Conservation (phyloP, 345 rosid species). For the Theobroma cacao region DNA sequence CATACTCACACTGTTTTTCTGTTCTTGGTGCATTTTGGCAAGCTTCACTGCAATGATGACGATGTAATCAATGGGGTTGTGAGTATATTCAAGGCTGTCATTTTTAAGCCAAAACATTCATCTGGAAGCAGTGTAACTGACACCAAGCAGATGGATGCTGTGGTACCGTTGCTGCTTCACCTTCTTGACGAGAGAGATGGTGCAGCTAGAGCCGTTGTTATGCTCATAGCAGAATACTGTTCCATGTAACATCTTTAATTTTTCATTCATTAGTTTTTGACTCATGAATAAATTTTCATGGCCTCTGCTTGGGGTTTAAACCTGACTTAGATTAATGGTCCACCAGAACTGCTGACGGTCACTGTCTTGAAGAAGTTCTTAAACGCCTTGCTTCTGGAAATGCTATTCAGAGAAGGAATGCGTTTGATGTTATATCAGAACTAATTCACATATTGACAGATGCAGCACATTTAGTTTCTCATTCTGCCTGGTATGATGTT, state of each 20-base stretch:
- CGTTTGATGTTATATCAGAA: constrained; percentile 76
- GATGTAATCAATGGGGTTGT: constrained; percentile 60
- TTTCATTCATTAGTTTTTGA: background rate
- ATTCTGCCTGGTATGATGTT: constrained; percentile 52
- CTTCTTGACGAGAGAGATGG: constrained; percentile 90
- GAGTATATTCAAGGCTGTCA: constrained; percentile 58
- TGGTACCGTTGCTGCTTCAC: constrained; percentile 55
- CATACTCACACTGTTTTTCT: constrained; percentile 15
- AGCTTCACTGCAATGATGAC: constrained; percentile 72
- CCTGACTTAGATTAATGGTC: constrained; percentile 35
- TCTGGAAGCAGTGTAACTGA: constrained; percentile 42
- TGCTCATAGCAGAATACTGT: constrained; percentile 75
- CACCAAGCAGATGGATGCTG: constrained; percentile 40
- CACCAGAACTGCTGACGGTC: constrained; percentile 50
- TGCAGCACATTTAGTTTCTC: constrained; percentile 37
- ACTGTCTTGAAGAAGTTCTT: constrained; percentile 66
- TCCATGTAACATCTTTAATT: constrained; percentile 47
- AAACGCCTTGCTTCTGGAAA: constrained; percentile 65
- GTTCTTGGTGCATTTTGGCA: constrained; percentile 27
- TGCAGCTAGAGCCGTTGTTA: constrained; percentile 66
- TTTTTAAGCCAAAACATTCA: constrained; percentile 49
- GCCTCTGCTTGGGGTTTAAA: constrained; percentile 18
- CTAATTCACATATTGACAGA: constrained; percentile 42
- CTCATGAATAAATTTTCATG: background rate
- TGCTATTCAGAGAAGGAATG: constrained; percentile 60